Evolutionary conservation across 768 basidiomycete species (phyloP).

Genomic region (Hirschioporus abietinus): DNA sequence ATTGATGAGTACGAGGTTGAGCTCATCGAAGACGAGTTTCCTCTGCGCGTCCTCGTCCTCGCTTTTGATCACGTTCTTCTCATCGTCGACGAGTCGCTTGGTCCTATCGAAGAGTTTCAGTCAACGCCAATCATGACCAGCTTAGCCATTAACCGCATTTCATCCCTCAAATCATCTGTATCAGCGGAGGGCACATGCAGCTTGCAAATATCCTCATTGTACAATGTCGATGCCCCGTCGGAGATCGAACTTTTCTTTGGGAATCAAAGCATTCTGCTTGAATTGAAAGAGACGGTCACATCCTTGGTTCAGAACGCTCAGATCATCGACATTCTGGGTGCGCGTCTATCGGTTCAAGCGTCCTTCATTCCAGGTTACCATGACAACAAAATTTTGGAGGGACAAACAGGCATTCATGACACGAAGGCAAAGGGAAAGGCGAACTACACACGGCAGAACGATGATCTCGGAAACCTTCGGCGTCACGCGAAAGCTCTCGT

Average conservation of each 20-base stretch:
- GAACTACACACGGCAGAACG: background rate
- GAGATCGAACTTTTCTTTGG: background rate
- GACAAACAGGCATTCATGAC: too few relatives aligned
- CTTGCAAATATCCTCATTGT: background rate
- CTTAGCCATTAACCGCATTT: background rate
- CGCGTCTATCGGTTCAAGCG: background rate
- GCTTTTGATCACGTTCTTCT: background rate
- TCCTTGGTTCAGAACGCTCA: background rate
- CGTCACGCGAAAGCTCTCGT: background rate
- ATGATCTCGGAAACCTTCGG: background rate
- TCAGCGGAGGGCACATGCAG: background rate
- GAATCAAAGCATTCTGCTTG: background rate
- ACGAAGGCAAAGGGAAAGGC: background rate
- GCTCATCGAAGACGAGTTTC: background rate
- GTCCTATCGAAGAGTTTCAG: background rate
- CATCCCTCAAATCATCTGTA: background rate
- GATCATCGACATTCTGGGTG: background rate
- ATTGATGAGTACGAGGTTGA: background rate
- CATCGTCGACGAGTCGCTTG: background rate
- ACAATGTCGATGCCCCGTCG: background rate
- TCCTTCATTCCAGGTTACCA: background rate
- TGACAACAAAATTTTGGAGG: background rate
- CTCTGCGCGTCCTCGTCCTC: background rate
- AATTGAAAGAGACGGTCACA: background rate
- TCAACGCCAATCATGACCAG: background rate